Percentiles rank a stretch among this genome's conserved stretches.
These are phyloP conservation scores for Pezicula neosporulosa DNA, from an alignment of 2,329 filamentous ascomycete genomes.

Conservation along the genomic window DNA sequence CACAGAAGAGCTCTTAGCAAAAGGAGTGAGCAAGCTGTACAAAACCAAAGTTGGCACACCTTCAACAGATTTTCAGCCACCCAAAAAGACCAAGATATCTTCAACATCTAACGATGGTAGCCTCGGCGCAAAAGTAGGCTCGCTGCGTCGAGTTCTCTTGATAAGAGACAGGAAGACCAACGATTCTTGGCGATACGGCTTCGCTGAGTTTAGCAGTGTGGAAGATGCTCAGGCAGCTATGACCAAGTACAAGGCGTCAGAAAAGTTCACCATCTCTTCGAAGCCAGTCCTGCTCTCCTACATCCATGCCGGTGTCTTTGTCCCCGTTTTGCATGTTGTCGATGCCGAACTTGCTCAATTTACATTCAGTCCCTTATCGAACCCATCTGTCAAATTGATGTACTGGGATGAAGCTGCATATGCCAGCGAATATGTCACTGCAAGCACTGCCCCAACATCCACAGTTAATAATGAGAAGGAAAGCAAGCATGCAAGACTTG, in stretches of 20 bases:
- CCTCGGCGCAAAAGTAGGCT: slow-evolving; percentile 65
- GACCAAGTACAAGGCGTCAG: slow-evolving; percentile 65
- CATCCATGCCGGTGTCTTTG: slow-evolving; percentile 82
- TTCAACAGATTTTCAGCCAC: slow-evolving; percentile 28
- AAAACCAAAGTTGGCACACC: slow-evolving; percentile 43
- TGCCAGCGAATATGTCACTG: slow-evolving; percentile 60
- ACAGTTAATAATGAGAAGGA: slow-evolving; percentile 21
- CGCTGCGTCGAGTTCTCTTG: slow-evolving; percentile 73
- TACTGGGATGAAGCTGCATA: slow-evolving; percentile 78
- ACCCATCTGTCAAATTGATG: slow-evolving; percentile 62
- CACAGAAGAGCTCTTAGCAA: slow-evolving; percentile 68
- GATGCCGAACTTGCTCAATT: slow-evolving; percentile 55
- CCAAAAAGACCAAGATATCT: slow-evolving; percentile 43
- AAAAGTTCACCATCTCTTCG: slow-evolving; percentile 75
- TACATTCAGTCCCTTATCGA: slow-evolving; percentile 69
- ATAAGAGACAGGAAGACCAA: slow-evolving; percentile 69
- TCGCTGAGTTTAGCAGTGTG: slow-evolving; percentile 76
- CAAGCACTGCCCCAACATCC: slow-evolving; percentile 43
- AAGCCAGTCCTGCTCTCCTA: slow-evolving; percentile 68
- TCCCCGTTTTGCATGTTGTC: slow-evolving; percentile 62
- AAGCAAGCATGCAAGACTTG: slow-evolving; percentile 30
- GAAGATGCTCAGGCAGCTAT: slow-evolving; percentile 74
- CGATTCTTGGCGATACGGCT: slow-evolving; percentile 77
- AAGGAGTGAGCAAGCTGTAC: slow-evolving; percentile 71
- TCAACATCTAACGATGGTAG: slow-evolving; percentile 49